Evolutionary conservation across 306 rosid genomes (phyloP).

Genomic region (Oemleria cerasiformis): DNA sequence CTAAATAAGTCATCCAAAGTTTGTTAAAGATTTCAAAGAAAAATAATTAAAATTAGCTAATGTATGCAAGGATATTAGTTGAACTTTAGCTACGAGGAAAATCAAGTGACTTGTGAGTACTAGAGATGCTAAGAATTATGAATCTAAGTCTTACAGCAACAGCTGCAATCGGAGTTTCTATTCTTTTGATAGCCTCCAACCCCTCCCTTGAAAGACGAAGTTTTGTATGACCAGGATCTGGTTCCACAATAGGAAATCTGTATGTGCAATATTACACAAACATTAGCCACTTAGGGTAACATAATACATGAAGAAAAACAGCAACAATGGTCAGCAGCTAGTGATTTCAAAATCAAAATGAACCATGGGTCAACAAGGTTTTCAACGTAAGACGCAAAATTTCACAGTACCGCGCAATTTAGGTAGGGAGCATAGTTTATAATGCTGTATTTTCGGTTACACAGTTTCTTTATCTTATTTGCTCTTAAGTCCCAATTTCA

Average conservation of each 20-base stretch:
- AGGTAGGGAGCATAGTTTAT: background rate
- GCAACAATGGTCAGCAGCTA: background rate
- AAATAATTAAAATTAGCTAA: background rate
- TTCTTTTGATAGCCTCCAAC: conserved; percentile 75
- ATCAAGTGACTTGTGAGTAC: background rate
- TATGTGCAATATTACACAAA: conserved; percentile 21
- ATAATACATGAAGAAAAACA: conserved; percentile 12
- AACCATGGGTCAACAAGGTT: background rate
- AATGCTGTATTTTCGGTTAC: background rate
- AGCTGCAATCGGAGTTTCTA: conserved; percentile 82
- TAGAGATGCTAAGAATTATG: background rate
- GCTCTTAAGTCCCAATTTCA: background rate
- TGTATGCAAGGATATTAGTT: background rate
- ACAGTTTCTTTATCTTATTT: background rate
- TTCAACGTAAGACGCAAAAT: background rate
- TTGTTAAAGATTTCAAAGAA: background rate
- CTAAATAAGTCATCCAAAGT: background rate
- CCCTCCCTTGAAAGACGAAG: conserved; percentile 91
- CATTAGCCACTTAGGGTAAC: conserved; percentile 15
- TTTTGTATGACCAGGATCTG: conserved; percentile 87
- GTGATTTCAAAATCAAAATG: background rate
- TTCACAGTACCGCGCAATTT: background rate
- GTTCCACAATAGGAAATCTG: conserved; percentile 93
- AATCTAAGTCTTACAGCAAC: conserved; percentile 66
- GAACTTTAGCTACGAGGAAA: background rate